A percentile compares a stretch with the other conserved stretches of the same genome.
Conservation (phyloP, 2,329 filamentous ascomycete species). For the Cadophora gregata region DNA sequence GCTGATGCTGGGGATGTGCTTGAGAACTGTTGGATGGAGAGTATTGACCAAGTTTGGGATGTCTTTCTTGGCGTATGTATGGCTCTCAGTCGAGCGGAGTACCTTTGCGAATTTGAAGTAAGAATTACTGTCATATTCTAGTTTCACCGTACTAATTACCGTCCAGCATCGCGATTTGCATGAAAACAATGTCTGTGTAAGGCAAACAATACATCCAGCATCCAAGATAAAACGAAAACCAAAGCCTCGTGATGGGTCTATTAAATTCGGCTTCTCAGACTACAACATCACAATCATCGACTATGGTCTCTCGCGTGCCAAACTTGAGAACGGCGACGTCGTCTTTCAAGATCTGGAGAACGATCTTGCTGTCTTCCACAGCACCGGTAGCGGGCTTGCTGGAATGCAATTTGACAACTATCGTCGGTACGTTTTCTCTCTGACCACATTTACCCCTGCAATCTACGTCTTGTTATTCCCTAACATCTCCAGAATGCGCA, state of each 20-base stretch:
- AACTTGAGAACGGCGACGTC: conserved; percentile 48
- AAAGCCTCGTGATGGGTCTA: conserved; percentile 20
- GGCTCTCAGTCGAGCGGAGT: conserved; percentile 64
- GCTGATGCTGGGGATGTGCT: conserved; percentile 66
- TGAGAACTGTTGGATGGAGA: conserved; percentile 60
- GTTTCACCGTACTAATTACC: neutral
- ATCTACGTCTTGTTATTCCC: conserved; percentile 48
- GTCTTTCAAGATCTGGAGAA: conserved; percentile 65
- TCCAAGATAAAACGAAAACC: neutral
- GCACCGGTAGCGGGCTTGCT: conserved; percentile 49
- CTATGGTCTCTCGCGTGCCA: conserved; percentile 67
- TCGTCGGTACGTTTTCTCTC: conserved; percentile 61
- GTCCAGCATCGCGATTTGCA: conserved; percentile 67
- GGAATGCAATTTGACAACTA: conserved; percentile 64
- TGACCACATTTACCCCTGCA: conserved; percentile 51
- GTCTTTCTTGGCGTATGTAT: conserved; percentile 66
- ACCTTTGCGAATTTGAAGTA: conserved; percentile 65
- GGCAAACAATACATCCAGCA: neutral
- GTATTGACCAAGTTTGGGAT: conserved; percentile 63
- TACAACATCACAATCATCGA: conserved; percentile 69
- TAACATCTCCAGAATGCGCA: conserved; percentile 35
- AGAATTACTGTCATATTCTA: conserved; percentile 24
- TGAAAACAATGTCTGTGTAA: conserved; percentile 67
- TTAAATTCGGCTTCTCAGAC: conserved; percentile 63
- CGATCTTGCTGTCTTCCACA: conserved; percentile 65